phyloP scores from a whole-genome alignment of 495 filamentous ascomycete genomes.

The Penicillium bovifimosum region DNA sequence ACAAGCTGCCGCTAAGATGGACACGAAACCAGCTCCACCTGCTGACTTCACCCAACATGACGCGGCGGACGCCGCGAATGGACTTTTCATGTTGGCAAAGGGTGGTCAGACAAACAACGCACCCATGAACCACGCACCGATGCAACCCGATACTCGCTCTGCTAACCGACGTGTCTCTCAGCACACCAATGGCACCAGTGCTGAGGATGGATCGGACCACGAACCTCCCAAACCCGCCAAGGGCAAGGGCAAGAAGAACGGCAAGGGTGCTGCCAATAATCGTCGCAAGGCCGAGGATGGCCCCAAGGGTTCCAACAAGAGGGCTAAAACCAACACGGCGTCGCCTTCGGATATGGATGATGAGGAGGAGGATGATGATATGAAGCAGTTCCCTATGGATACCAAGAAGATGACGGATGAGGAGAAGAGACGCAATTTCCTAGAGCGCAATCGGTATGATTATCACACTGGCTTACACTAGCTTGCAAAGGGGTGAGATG shows the following conservation, averaged over 20 bases:
- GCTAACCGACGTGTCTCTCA: conserved; percentile 28
- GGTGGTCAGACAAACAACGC: conserved; percentile 47
- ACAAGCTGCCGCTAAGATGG: conserved; percentile 45
- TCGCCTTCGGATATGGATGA: conserved; percentile 51
- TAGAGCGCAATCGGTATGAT: conserved; percentile 89
- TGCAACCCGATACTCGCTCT: conserved; percentile 29
- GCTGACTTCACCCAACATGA: conserved; percentile 74
- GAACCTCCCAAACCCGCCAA: conserved; percentile 60
- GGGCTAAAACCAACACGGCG: conserved; percentile 55
- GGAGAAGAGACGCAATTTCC: conserved; percentile 96
- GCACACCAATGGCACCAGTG: conserved; percentile 32
- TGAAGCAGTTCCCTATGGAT: conserved; percentile 32
- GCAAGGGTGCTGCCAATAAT: conserved; percentile 47
- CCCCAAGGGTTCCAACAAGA: conserved; percentile 66
- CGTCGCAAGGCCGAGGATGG: conserved; percentile 80
- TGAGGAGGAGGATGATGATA: conserved; percentile 46
- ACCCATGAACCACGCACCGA: conserved; percentile 31
- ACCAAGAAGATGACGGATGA: conserved; percentile 96
- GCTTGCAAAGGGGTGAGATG: neutral
- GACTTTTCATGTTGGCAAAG: conserved; percentile 84
- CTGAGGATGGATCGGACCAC: conserved; percentile 62
- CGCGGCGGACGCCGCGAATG: conserved; percentile 90
- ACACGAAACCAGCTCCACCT: conserved; percentile 41
- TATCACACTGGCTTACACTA: neutral
- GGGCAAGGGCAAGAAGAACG: conserved; percentile 65